Percentiles rank a stretch among this genome's conserved stretches.
Evolutionary conservation across 495 filamentous ascomycete species (phyloP).

Genomic region (Copromyces sp.): DNA sequence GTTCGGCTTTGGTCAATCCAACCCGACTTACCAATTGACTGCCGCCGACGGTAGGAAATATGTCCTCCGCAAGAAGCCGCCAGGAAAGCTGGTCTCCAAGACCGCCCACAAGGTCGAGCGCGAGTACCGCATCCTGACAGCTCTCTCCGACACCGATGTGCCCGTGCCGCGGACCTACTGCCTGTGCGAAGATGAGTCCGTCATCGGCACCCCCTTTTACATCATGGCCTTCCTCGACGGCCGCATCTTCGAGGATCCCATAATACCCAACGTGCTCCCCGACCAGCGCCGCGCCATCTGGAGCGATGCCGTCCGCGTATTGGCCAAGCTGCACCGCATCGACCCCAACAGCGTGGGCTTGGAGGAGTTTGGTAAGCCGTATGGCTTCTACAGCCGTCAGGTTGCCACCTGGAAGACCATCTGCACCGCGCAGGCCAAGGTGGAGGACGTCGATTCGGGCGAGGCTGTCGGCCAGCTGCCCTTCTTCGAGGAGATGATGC

Average conservation of each 20-base stretch:
- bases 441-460: conserved; percentile 64
- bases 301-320: conserved; percentile 69
- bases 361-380: conserved; percentile 58
- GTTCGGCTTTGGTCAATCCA: conserved; percentile 96
- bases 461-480: conserved; percentile 72
- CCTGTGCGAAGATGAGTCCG: conserved; percentile 67
- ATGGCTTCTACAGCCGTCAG: conserved; percentile 81
- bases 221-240: conserved; percentile 93
- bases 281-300: conserved; percentile 71
- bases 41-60: conserved; percentile 54
- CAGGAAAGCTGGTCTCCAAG: conserved; percentile 80
- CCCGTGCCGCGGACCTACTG: conserved; percentile 78
- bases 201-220: conserved; percentile 89
- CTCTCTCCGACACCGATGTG: conserved; percentile 67
- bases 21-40: conserved; percentile 88
- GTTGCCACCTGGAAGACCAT: conserved; percentile 71
- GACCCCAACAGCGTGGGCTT: conserved; percentile 54
- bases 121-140: conserved; percentile 83
- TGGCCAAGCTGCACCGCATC: conserved; percentile 80
- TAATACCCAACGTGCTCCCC: conserved; percentile 62
- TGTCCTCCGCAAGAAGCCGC: conserved; percentile 93
- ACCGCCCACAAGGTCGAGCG: conserved; percentile 94
- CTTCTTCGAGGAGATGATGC: conserved; percentile 67
- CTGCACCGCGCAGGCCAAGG: conserved; percentile 62
- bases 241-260: conserved; percentile 81